Percentiles rank a stretch among this genome's conserved stretches.
phyloP scores from a whole-genome alignment of 192 early-diverging fungal genomes.

The Coemansia pectinata region DNA sequence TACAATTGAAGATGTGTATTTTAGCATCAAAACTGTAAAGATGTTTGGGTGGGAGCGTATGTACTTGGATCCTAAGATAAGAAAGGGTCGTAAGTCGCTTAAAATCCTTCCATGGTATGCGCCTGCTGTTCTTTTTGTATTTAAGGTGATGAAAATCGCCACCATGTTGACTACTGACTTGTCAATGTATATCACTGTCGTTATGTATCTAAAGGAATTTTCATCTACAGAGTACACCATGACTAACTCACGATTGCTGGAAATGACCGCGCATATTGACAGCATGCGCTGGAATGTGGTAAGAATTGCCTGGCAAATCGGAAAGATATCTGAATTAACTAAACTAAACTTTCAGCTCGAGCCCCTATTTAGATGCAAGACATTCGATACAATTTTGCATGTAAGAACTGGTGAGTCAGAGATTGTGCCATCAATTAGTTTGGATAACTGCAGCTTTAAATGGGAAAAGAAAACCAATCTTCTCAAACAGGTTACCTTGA shows the following conservation, averaged over 20 bases:
- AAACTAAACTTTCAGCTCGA: not conserved
- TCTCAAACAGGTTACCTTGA: constrained; percentile 51
- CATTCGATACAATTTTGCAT: not conserved
- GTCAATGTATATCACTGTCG: not conserved
- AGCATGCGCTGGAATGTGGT: not conserved
- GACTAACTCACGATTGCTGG: not conserved
- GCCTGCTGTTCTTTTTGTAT: not conserved
- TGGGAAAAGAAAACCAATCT: not conserved
- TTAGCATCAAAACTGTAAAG: not conserved
- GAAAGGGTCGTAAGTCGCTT: not conserved
- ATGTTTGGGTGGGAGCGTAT: constrained; percentile 9
- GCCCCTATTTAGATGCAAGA: not conserved
- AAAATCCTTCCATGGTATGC: not conserved
- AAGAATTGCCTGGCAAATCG: not conserved
- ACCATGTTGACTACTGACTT: not conserved
- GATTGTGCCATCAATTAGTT: not conserved
- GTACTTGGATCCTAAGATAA: not conserved
- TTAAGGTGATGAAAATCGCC: not conserved
- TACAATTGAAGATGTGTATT: not conserved
- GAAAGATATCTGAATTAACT: not conserved
- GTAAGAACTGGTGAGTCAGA: not conserved
- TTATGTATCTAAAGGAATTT: not conserved
- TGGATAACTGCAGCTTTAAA: not conserved
- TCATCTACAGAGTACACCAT: not conserved
- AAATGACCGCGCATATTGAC: not conserved